Conservation (phyloP, 2,329 filamentous ascomycete genomes). For the Canariomyces notabilis region DNA sequence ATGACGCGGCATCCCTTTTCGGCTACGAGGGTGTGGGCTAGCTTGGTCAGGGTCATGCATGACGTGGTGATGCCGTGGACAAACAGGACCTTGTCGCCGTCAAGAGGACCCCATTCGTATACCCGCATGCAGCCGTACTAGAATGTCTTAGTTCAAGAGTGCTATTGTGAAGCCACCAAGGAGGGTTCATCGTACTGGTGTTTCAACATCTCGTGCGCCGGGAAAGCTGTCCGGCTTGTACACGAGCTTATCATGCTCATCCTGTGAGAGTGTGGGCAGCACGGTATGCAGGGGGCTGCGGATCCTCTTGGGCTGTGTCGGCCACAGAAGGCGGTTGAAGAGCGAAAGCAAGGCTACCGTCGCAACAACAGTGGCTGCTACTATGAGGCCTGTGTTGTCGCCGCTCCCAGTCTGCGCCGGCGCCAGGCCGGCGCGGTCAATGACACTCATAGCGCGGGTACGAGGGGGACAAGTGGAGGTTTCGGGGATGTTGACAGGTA, state of each 20-base stretch:
- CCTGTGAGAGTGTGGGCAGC: conserved; percentile 22
- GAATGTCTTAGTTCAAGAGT: conserved; percentile 9
- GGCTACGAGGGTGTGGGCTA: conserved; percentile 61
- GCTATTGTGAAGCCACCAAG: neutral
- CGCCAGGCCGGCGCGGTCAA: conserved; percentile 3
- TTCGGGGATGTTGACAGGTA: neutral
- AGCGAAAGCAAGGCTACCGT: conserved; percentile 21
- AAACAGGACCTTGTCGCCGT: conserved; percentile 69
- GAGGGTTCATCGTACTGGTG: conserved; percentile 44
- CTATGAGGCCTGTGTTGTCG: conserved; percentile 12
- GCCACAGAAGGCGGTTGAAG: conserved; percentile 24
- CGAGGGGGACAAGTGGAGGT: neutral
- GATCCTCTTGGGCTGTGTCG: conserved; percentile 19
- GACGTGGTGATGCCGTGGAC: conserved; percentile 83
- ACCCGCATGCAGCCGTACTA: conserved; percentile 69
- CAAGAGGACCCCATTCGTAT: conserved; percentile 75
- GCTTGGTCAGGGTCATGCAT: conserved; percentile 62
- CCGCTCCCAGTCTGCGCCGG: neutral
- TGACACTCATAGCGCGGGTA: conserved; percentile 3
- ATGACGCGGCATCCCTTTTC: conserved; percentile 67
- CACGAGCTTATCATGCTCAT: conserved; percentile 26
- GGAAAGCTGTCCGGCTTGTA: conserved; percentile 68
- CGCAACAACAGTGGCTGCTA: conserved; percentile 22
- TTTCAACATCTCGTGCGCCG: conserved; percentile 66
- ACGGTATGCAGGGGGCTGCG: conserved; percentile 24